A percentile compares a stretch with the other conserved stretches of the same genome.
These are phyloP conservation scores for Exophiala sp. DNA, from an alignment of 2,329 filamentous ascomycete species.

Conservation along the genomic window DNA sequence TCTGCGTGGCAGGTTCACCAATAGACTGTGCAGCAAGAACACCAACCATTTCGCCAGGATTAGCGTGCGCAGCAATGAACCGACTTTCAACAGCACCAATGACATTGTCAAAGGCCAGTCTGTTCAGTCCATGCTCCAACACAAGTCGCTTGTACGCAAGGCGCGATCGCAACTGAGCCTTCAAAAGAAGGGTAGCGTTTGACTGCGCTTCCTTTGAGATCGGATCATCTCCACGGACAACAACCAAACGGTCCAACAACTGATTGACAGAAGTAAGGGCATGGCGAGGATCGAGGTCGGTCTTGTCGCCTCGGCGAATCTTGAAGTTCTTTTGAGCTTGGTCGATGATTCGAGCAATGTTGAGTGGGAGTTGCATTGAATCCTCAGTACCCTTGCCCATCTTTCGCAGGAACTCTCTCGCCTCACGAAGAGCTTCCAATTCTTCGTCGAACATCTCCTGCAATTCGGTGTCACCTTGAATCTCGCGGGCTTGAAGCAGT, in stretches of 20 bases:
- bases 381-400: conserved; percentile 57
- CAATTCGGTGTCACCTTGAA: conserved; percentile 78
- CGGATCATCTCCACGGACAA: conserved; percentile 77
- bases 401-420: conserved; percentile 66
- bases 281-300: conserved; percentile 81
- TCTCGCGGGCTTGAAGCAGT: conserved; percentile 79
- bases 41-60: conserved; percentile 97
- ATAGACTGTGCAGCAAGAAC: conserved; percentile 97
- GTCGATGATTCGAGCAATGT: conserved; percentile 83
- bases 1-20: conserved; percentile 96
- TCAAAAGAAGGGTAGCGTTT: conserved; percentile 86
- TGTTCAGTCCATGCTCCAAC: conserved; percentile 76
- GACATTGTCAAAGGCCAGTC: conserved; percentile 86
- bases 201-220: conserved; percentile 81
- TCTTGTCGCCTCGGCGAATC: conserved; percentile 76
- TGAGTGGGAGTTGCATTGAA: conserved; percentile 79
- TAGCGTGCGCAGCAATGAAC: conserved; percentile 79
- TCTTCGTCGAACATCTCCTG: conserved; percentile 84
- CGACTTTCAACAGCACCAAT: conserved; percentile 83
- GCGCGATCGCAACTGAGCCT: conserved; percentile 80
- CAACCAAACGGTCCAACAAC: conserved; percentile 68
- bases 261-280: conserved; percentile 73
- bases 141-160: conserved; percentile 91
- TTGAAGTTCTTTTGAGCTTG: conserved; percentile 86
- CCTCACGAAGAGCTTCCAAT: conserved; percentile 69